A percentile compares a stretch with the other conserved stretches of the same genome.
Evolutionary conservation across 768 basidiomycete species (phyloP).

Genomic region (Collybiopsis luxurians): DNA sequence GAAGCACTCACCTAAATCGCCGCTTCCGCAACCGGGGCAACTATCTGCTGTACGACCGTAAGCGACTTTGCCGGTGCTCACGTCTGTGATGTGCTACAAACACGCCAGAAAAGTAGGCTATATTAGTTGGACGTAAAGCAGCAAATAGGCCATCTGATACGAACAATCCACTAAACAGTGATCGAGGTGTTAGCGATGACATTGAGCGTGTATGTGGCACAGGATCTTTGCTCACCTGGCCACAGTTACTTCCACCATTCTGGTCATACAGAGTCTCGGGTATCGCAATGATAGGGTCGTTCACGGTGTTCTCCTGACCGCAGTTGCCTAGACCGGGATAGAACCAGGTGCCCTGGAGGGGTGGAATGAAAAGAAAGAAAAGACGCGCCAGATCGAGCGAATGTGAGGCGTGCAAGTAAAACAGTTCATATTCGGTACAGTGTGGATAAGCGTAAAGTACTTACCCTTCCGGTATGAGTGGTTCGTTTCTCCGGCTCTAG

Average conservation of each 20-base stretch:
- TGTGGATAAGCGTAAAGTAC: constrained; percentile 18
- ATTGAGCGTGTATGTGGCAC: background rate
- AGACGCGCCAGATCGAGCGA: background rate
- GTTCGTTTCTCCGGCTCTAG: constrained; percentile 46
- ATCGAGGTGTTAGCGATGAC: background rate
- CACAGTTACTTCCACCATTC: constrained; percentile 53
- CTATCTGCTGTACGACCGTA: constrained; percentile 5
- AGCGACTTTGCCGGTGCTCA: background rate
- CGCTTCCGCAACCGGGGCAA: background rate
- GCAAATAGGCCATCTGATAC: background rate
- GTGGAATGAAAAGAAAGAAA: constrained; percentile 7
- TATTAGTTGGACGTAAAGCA: background rate
- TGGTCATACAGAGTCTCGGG: constrained; percentile 48
- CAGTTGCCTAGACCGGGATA: constrained; percentile 62
- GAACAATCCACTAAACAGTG: constrained; percentile 4
- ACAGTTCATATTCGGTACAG: no score
- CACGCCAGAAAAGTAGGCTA: background rate
- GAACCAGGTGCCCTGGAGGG: constrained; percentile 65
- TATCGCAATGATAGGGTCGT: constrained; percentile 62
- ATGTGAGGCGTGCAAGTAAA: background rate
- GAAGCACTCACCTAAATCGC: constrained; percentile 7
- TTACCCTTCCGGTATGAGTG: constrained; percentile 55
- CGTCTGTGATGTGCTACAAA: background rate
- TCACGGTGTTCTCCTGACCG: constrained; percentile 46
- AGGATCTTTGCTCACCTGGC: constrained; percentile 42